Evolutionary conservation across 129 eudicot species (phyloP).

Genomic region (Daucus carota): DNA sequence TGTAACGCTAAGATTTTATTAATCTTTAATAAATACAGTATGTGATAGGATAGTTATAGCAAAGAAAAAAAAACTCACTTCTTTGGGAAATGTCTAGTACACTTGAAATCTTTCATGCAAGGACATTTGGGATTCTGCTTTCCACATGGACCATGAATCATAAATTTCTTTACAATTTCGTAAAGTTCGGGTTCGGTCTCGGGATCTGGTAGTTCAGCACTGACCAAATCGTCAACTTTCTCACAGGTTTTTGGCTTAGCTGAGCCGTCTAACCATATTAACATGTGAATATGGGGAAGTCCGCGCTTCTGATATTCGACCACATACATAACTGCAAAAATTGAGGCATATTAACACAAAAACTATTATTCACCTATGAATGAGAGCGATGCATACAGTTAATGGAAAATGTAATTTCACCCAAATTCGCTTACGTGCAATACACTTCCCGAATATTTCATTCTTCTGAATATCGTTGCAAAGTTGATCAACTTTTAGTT

Average conservation of each 20-base stretch:
- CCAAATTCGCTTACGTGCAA: neutral
- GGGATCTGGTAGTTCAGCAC: neutral
- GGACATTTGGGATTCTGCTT: too few relatives aligned
- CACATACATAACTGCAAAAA: neutral
- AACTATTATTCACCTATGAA: too few relatives aligned
- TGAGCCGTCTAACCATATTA: neutral
- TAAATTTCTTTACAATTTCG: neutral
- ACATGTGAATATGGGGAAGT: neutral
- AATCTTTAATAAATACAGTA: too few relatives aligned
- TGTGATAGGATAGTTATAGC: too few relatives aligned
- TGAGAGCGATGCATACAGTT: too few relatives aligned
- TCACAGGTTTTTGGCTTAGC: neutral
- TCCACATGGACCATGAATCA: neutral
- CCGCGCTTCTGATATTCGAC: neutral
- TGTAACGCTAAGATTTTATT: too few relatives aligned
- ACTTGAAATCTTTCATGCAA: too few relatives aligned
- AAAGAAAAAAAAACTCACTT: too few relatives aligned
- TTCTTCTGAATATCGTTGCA: neutral
- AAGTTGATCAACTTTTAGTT: neutral
- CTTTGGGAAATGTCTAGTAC: too few relatives aligned
- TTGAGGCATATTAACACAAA: too few relatives aligned
- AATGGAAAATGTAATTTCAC: too few relatives aligned
- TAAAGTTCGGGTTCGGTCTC: too few relatives aligned
- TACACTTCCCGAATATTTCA: neutral
- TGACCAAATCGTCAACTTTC: neutral